phyloP scores from a whole-genome alignment of 257 asterid genomes.

The Asclepias syriaca region DNA sequence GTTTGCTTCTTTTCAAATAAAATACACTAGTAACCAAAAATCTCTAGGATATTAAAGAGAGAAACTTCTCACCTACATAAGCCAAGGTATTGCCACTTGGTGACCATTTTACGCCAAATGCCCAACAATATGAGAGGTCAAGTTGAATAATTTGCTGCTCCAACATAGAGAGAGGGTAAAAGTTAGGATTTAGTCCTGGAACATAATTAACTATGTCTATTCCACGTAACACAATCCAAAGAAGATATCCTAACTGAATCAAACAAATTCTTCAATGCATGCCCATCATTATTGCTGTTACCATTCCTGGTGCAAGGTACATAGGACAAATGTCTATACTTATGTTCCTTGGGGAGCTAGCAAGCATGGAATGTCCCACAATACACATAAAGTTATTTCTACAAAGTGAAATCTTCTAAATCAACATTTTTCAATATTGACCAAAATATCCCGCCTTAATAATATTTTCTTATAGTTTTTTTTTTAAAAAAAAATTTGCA shows the following conservation, averaged over 20 bases:
- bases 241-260: background rate
- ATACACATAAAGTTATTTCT: background rate
- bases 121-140: slow-evolving; percentile 92
- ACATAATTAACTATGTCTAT: background rate
- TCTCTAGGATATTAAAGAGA: slow-evolving; percentile 23
- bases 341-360: background rate
- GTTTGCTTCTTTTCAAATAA: slow-evolving; percentile 7
- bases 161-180: slow-evolving; percentile 12
- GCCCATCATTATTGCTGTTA: background rate
- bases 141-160: slow-evolving; percentile 96
- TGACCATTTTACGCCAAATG: slow-evolving; percentile 96
- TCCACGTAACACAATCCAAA: background rate
- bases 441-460: background rate
- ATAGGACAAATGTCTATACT: background rate
- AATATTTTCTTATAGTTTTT: background rate
- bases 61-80: slow-evolving; percentile 71
- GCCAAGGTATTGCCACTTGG: slow-evolving; percentile 90
- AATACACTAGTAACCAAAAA: slow-evolving; percentile 11
- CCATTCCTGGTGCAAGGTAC: background rate
- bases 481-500: background rate
- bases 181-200: background rate
- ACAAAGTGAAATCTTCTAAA: background rate
- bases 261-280: background rate
- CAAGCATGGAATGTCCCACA: background rate
- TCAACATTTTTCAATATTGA: background rate